Percentiles rank a stretch among this genome's conserved stretches.
Conservation (phyloP, 2,329 filamentous ascomycete genomes). For the Herpotrichia juniperi region DNA sequence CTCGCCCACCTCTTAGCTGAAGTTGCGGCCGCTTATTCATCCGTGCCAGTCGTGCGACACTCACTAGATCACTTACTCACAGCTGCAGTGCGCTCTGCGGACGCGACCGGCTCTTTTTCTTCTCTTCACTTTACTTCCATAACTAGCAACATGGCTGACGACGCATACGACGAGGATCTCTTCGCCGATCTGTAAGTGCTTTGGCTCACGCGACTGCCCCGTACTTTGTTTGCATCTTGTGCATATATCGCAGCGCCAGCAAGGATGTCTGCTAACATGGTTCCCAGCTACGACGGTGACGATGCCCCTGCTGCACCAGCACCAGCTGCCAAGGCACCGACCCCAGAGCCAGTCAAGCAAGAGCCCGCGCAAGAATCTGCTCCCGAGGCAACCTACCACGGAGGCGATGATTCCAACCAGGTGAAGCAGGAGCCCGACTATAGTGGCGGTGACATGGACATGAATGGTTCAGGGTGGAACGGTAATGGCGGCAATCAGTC, state of each 20-base stretch:
- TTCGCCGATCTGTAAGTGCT: conserved; percentile 87
- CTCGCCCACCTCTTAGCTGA: not conserved
- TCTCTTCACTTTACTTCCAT: not conserved
- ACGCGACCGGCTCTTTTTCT: conserved; percentile 8
- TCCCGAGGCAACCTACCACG: not conserved
- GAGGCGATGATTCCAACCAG: not conserved
- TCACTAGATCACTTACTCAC: not conserved
- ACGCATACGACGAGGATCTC: conserved; percentile 90
- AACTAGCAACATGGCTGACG: conserved; percentile 71
- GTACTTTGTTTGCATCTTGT: not conserved
- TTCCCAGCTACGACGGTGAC: conserved; percentile 47
- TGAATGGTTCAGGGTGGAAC: conserved; percentile 36
- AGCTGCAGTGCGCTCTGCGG: conserved; percentile 1
- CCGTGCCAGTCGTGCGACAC: not conserved
- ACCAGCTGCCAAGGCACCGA: conserved; percentile 13
- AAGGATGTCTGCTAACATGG: conserved; percentile 67
- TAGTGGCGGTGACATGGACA: conserved; percentile 26
- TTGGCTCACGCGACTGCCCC: conserved; percentile 3
- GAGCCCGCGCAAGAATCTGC: conserved; percentile 25
- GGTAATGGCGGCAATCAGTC: conserved; percentile 34
- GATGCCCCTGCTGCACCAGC: conserved; percentile 41
- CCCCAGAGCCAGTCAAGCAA: conserved; percentile 22
- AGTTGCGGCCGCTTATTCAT: not conserved
- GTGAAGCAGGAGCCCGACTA: conserved; percentile 7
- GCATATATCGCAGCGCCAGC: not conserved